These are phyloP conservation scores for Poronia punctata DNA, from an alignment of 495 filamentous ascomycete species.

Conservation along the genomic window DNA sequence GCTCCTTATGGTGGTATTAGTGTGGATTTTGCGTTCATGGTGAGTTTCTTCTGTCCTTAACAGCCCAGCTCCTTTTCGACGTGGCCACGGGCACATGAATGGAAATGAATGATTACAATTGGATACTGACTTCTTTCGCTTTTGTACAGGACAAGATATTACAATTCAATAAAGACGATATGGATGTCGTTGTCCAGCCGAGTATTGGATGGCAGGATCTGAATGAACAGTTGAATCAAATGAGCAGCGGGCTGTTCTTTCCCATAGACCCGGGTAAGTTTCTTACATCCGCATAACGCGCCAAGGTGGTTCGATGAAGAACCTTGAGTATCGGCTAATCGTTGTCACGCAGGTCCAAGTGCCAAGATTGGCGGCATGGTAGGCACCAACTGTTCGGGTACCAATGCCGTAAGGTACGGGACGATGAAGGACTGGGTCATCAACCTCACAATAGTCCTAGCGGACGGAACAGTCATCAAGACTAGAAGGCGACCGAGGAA, in stretches of 20 bases:
- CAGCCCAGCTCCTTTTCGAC: neutral
- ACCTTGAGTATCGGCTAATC: too few relatives aligned
- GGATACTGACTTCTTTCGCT: neutral
- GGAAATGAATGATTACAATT: neutral
- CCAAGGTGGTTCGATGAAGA: too few relatives aligned
- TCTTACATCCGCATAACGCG: too few relatives aligned
- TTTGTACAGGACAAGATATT: constrained; percentile 54
- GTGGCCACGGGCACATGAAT: neutral
- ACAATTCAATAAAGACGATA: constrained; percentile 72
- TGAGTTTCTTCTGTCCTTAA: neutral
- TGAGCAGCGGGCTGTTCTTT: constrained; percentile 75
- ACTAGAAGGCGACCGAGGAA: constrained; percentile 68
- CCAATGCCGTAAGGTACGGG: constrained; percentile 74
- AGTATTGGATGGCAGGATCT: constrained; percentile 86
- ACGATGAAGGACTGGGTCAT: constrained; percentile 88
- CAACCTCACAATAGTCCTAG: constrained; percentile 70
- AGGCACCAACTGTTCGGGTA: constrained; percentile 73
- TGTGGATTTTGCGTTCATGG: constrained; percentile 83
- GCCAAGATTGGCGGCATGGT: constrained; percentile 70
- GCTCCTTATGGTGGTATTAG: constrained; percentile 79
- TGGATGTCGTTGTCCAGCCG: constrained; percentile 90
- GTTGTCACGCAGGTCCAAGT: constrained; percentile 38
- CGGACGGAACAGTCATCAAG: constrained; percentile 73
- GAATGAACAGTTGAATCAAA: constrained; percentile 65
- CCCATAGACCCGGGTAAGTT: constrained; percentile 72